Conservation (phyloP, 345 rosid species). For the Psidium guajava region DNA sequence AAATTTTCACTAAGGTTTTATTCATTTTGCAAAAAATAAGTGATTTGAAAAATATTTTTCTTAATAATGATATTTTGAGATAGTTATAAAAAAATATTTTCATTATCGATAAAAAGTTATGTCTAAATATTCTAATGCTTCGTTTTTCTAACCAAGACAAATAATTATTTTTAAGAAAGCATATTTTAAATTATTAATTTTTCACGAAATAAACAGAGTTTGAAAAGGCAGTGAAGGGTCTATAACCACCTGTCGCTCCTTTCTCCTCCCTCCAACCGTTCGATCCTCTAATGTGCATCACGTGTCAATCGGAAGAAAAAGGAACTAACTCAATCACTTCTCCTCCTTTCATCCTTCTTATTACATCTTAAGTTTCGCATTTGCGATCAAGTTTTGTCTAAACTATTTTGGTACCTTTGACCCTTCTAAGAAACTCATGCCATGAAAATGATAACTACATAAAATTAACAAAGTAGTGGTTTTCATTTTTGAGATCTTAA, state of each 20-base stretch:
- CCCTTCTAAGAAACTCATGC: neutral
- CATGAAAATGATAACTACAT: neutral
- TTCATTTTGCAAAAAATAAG: rapidly evolving
- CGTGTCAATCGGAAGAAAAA: neutral
- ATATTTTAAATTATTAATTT: neutral
- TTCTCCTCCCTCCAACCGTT: neutral
- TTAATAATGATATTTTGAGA: neutral
- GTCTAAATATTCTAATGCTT: neutral
- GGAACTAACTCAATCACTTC: neutral
- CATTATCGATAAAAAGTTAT: no score
- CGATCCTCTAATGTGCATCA: neutral
- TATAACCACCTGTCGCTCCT: neutral
- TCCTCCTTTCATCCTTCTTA: neutral
- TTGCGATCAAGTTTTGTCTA: neutral
- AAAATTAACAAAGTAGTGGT: neutral
- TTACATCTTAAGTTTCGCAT: neutral
- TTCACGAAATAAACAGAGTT: rapidly evolving
- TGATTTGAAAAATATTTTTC: neutral
- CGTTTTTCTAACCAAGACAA: neutral
- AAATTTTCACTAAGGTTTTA: neutral
- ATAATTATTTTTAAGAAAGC: rapidly evolving
- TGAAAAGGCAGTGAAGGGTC: neutral
- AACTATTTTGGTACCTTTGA: neutral
- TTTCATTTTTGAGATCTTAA: neutral
- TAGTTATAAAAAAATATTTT: neutral